Percentiles rank a stretch among this genome's conserved stretches.
These are phyloP conservation scores for Blastobotrys apis DNA, from an alignment of 1,139 yeast genomes.

Conservation along the genomic window DNA sequence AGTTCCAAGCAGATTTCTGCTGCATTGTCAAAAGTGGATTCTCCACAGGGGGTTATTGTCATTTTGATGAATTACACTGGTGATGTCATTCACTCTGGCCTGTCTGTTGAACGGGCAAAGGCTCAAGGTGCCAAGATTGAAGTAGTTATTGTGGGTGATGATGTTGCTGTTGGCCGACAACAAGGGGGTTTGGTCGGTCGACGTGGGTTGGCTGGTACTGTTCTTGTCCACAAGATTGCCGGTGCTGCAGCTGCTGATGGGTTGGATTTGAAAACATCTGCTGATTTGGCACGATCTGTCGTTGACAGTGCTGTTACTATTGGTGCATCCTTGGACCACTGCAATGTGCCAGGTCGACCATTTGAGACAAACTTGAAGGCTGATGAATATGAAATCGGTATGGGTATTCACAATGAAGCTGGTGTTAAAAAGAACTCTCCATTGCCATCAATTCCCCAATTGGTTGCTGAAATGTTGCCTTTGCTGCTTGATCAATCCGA, in stretches of 20 bases:
- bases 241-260: constrained; percentile 65
- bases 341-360: constrained; percentile 78
- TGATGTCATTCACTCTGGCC: constrained; percentile 85
- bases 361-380: constrained; percentile 51
- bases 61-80: constrained; percentile 92
- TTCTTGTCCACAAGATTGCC: constrained; percentile 75
- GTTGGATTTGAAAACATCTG: constrained; percentile 48
- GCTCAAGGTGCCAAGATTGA: constrained; percentile 69
- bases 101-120: constrained; percentile 84
- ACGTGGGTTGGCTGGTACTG: constrained; percentile 90
- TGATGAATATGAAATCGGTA: constrained; percentile 79
- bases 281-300: constrained; percentile 55
- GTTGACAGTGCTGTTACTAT: constrained; percentile 71
- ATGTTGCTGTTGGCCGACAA: constrained; percentile 83
- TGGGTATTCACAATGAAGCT: constrained; percentile 96
- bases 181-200: constrained; percentile 91
- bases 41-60: constrained; percentile 60
- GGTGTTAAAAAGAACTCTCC: constrained; percentile 70
- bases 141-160: constrained; percentile 77
- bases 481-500: constrained; percentile 31
- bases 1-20: constrained; percentile 81
- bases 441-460: constrained; percentile 48
- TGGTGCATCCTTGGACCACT: constrained; percentile 86
- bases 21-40: constrained; percentile 58
- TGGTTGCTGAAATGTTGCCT: constrained; percentile 36